Percentiles rank a stretch among this genome's conserved stretches.
phyloP scores from a whole-genome alignment of 352 stramenopile species.

The Elongisporangium senticosum region DNA sequence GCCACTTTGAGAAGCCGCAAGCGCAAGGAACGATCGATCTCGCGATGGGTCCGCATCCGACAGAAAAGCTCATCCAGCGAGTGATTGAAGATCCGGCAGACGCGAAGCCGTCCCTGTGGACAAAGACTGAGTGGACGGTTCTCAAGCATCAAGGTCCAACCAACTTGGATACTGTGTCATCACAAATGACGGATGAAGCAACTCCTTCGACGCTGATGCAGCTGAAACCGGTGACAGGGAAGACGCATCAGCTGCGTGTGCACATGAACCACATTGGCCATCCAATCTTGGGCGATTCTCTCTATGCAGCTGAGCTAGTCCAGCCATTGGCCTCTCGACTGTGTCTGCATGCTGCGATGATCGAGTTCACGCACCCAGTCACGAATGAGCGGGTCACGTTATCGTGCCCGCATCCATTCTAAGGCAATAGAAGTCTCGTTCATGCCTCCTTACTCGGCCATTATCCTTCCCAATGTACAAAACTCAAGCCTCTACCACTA shows the following conservation, averaged over 20 bases:
- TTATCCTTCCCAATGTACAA: not conserved
- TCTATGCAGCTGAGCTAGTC: constrained; percentile 68
- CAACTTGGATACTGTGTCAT: not conserved
- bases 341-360: constrained; percentile 37
- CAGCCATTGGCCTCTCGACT: constrained; percentile 33
- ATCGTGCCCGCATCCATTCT: constrained; percentile 15
- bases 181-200: not conserved
- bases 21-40: constrained; percentile 26
- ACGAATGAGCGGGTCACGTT: constrained; percentile 28
- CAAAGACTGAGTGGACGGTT: constrained; percentile 17
- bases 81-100: constrained; percentile 20
- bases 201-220: constrained; percentile 38
- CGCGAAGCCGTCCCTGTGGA: constrained; percentile 6
- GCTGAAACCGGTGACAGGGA: constrained; percentile 69
- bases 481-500: not conserved
- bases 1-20: constrained; percentile 21
- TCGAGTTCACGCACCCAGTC: constrained; percentile 42
- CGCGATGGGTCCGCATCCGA: constrained; percentile 47
- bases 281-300: constrained; percentile 89
- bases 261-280: constrained; percentile 90
- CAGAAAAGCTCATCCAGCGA: constrained; percentile 38
- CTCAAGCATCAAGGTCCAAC: not conserved
- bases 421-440: not conserved
- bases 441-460: not conserved
- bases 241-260: constrained; percentile 94